Base-by-base conservation (phyloP, 2,329 filamentous ascomycete genomes). In the Epichloe coenophiala region DNA sequence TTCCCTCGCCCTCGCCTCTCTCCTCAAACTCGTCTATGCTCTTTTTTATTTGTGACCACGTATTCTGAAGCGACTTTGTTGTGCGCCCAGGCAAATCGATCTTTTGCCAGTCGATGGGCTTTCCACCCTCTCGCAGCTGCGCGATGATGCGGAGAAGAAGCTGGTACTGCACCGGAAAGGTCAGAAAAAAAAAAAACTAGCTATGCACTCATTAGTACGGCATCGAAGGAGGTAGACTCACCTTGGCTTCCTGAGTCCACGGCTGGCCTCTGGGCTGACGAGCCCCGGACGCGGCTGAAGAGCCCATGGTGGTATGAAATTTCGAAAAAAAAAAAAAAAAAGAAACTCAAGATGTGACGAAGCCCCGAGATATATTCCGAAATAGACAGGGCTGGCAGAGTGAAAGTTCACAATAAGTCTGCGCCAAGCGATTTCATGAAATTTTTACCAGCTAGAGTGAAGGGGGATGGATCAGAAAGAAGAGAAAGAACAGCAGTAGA, bases 31-130 rank as follows among this genome's bases (percentile, higher is more conserved):
- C 68, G 0, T 59, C 57, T 9, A 69, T 62, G 3, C 59, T 56
- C 35, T 69, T 69, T 27, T 63, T 61, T 19, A 70, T 60, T 9
- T 58, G 62, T 1, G 61, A 63, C 68, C 67, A 71, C 49, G 62
- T 60, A 40, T 66, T 63, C 53, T 66, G 59, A 0, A 71, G 54
- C 2, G 65, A 66, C 53, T 71, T 71, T 21, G 57, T 51, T 2
- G 66, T 69, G 8, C 68, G 65, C 0, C 64, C 65, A 0, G 65
- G 63, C 60, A 71, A 68, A 23, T 57, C 55, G 27, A 71, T 57
- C 3, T 54, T 54, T 2, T 53, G 51, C 67, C 67, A 71, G 44
- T 67, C 65, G 54, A 70, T 66, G 5, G 56, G 17, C 12, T 59
- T 62, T 3, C 63, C 63, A 3, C 64, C 61, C 0, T 61, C 57